Evolutionary conservation across 202 grass and related monocot genomes (phyloP), one percentile per base, ranked within the genome.

Genomic region (Cymbopogon flexuosus): DNA sequence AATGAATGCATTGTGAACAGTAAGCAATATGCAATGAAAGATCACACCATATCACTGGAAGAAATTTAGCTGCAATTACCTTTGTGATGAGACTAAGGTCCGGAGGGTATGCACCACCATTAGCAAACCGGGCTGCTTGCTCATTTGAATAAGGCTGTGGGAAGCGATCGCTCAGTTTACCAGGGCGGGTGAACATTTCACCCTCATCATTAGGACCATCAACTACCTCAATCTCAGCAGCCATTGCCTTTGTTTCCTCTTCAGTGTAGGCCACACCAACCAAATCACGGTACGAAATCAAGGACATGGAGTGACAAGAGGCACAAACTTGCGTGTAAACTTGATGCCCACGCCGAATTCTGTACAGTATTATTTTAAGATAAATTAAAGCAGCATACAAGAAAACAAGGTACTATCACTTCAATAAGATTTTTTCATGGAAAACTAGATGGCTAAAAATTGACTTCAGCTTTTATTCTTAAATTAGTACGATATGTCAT

Each of bases 131-230:
- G 21, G 94, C 94, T 79, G 94, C 92, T 79, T 97, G 94, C 76
- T 97, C 95, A 24, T 97, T 97, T 52, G 88, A 5, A 77, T 97
- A 97, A 18, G 95, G 95, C 45, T 97, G 88, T 6, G 95, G 94
- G 37, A 97, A 94, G 75, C 88, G 90, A 60, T 97, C 95, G 29
- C 95, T 97, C 67, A 97, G 82, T 62, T 97, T 97, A 70, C 92
- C 95, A 79, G 92, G 92, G 72, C 95, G 90, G 30, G 92, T 93
- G 65, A 93, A 97, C 92, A 97, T 97, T 73, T 97, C 95, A 57
- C 92, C 95, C 79, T 98, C 95, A 62, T 98, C 95, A 77, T 98
- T 98, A 60, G 95, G 95, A 74, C 92, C 95, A 77, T 98, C 95
- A 66, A 80, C 77, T 33, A 98, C 95, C 89, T 98, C 95, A 86